phyloP scores from a whole-genome alignment of 192 early-diverging fungal genomes.

The Coemansia sp. region DNA sequence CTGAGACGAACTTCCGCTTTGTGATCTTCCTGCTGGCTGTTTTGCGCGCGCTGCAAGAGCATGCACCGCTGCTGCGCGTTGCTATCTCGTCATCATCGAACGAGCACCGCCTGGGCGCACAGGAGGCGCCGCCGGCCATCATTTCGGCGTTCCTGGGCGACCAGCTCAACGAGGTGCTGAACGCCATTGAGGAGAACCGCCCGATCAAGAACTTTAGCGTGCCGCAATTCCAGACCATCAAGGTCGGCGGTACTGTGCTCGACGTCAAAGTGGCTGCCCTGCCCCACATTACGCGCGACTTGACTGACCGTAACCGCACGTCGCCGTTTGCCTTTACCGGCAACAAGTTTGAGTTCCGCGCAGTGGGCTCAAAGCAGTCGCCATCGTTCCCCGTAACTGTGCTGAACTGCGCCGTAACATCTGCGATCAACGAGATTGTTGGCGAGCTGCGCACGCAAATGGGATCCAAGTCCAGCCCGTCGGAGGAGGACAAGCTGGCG shows the following conservation, averaged over 20 bases:
- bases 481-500: slow-evolving; percentile 81
- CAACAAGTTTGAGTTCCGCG: slow-evolving; percentile 99
- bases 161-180: slow-evolving; percentile 92
- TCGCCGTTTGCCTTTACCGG: slow-evolving; percentile 99
- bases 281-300: slow-evolving; percentile 88
- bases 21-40: slow-evolving; percentile 90
- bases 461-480: slow-evolving; percentile 81
- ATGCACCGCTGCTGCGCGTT: slow-evolving; percentile 87
- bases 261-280: slow-evolving; percentile 94
- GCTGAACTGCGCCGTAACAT: slow-evolving; percentile 88
- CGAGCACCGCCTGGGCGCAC: slow-evolving; percentile 97
- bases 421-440: slow-evolving; percentile 71
- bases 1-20: slow-evolving; percentile 99
- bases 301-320: slow-evolving; percentile 99
- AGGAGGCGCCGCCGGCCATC: slow-evolving; percentile 97
- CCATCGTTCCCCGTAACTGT: slow-evolving; percentile 94
- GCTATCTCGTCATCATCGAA: slow-evolving; percentile 92
- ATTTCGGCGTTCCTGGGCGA: slow-evolving; percentile 97
- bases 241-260: slow-evolving; percentile 90
- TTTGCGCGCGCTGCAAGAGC: slow-evolving; percentile 87
- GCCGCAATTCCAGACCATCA: slow-evolving; percentile 87
- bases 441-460: slow-evolving; percentile 74
- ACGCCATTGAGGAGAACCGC: slow-evolving; percentile 87
- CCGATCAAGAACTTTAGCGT: slow-evolving; percentile 83
- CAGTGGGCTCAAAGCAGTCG: slow-evolving; percentile 97